Conservation (phyloP, 2,329 filamentous ascomycete species). For the Venturia carpophila region DNA sequence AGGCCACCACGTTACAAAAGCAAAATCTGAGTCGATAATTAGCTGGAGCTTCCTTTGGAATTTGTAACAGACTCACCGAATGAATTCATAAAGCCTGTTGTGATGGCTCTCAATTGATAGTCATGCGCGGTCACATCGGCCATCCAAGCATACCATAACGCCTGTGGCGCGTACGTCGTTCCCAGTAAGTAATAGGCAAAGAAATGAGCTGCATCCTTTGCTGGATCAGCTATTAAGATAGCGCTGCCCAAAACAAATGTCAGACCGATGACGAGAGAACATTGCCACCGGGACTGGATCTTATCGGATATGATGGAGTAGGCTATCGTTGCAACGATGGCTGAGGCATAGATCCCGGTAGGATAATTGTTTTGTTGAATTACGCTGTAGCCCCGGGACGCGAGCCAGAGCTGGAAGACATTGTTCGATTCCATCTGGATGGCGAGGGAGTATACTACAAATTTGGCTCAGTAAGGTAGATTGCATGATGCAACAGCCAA, state of each 20-base stretch:
- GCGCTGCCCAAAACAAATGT: conserved; percentile 38
- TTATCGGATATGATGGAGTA: conserved; percentile 38
- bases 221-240: conserved; percentile 31
- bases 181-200: conserved; percentile 40
- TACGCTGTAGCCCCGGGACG: conserved; percentile 36
- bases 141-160: conserved; percentile 43
- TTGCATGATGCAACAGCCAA: neutral
- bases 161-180: conserved; percentile 40
- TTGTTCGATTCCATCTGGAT: conserved; percentile 39
- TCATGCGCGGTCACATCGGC: conserved; percentile 37
- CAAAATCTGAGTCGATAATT: neutral
- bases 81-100: conserved; percentile 26
- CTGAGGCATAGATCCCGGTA: conserved; percentile 36
- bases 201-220: conserved; percentile 33
- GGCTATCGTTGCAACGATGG: conserved; percentile 36
- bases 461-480: neutral
- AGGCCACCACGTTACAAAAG: conserved; percentile 17
- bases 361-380: conserved; percentile 42
- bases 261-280: conserved; percentile 36
- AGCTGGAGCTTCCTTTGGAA: neutral
- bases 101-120: conserved; percentile 37
- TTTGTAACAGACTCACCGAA: neutral
- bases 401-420: conserved; percentile 41
- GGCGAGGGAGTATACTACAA: conserved; percentile 35
- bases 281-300: conserved; percentile 38